Percentiles rank a stretch among this genome's conserved stretches.
These are phyloP conservation scores for Hypomyces rosellus DNA, from an alignment of 2,329 filamentous ascomycete genomes.

Conservation along the genomic window DNA sequence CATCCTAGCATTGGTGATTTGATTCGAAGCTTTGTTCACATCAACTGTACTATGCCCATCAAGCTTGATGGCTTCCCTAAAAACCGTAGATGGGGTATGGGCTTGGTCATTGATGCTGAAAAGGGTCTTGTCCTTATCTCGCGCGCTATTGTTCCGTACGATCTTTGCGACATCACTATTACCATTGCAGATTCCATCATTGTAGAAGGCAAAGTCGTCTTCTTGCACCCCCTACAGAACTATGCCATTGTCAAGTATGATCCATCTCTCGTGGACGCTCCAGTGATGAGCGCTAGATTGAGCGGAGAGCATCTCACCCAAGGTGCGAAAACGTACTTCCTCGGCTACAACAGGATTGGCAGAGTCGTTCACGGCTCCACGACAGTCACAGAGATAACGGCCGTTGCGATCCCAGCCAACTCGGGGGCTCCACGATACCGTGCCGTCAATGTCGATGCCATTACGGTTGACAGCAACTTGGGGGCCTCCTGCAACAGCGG, in stretches of 20 bases:
- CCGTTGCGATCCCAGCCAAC: constrained; percentile 92
- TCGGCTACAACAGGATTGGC: constrained; percentile 96
- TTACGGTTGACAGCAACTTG: constrained; percentile 90
- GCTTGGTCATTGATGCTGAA: constrained; percentile 92
- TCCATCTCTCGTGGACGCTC: constrained; percentile 84
- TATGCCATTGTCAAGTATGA: constrained; percentile 96
- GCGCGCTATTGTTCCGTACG: constrained; percentile 87
- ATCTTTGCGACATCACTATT: constrained; percentile 91
- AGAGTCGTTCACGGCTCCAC: constrained; percentile 91
- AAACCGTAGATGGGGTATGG: constrained; percentile 90
- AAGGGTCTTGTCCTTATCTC: constrained; percentile 94
- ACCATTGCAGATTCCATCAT: constrained; percentile 97
- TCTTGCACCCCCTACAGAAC: constrained; percentile 94
- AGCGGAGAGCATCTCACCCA: constrained; percentile 80
- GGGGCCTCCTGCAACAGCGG: constrained; percentile 90
- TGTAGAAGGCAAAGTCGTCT: constrained; percentile 88
- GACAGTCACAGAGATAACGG: constrained; percentile 93
- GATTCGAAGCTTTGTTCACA: constrained; percentile 88
- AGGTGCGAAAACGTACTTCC: constrained; percentile 89
- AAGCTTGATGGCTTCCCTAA: constrained; percentile 98
- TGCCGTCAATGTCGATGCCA: constrained; percentile 91
- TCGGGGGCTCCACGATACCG: constrained; percentile 86
- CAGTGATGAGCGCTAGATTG: constrained; percentile 81
- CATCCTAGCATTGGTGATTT: constrained; percentile 89
- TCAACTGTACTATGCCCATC: constrained; percentile 87